Base-by-base conservation (phyloP, 2,329 filamentous ascomycete genomes). In the Sporothrix inflata region DNA sequence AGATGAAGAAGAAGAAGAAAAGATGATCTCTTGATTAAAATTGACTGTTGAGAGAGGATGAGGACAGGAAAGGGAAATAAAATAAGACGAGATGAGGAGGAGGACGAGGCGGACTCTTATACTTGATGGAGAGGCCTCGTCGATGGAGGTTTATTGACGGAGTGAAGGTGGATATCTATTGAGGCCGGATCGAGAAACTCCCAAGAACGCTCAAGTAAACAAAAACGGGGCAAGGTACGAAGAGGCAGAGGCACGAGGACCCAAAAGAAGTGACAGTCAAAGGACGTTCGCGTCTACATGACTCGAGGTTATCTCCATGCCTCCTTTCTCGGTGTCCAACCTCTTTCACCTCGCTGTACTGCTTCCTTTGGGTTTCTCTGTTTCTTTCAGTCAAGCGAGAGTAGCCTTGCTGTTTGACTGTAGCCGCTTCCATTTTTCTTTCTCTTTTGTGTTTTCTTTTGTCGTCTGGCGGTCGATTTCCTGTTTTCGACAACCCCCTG, bases 141-240 rank as follows among this genome's bases (percentile, higher is more conserved):
- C 21, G 38, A 42, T 57, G n/a, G 30, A 69, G 34, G 38, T 19
- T 19, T 65, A 49, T 71, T 30, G 60, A 51, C 70, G 6, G 42
- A 60, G 27, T 19, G 27, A 60, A 57, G 40, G 34, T n/a, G 60
- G 24, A 27, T 40, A 7, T 71, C 57, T 71, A 71, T 71, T 71
- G 30, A 55, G 57, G 8, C 45, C 66, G 12, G 38, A 45, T 65
- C 38, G n/a, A 45, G 57, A 27, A 4, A 27, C 51, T 9, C 24
- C 19, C 24, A 9, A 70, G 8, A 24, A 45, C 12, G 12, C 3
- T 16, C 21, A 45, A 65, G 11, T 27, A 14, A 45, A 65, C 21
- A 65, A 19, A 42, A 9, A 9, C 3, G 34, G 34, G 38, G 9
- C 9, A 9, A 14, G 57, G 24, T 8, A 42, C 38, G 24, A 42